These are phyloP conservation scores for Vigna trinervia DNA, from an alignment of 306 rosid genomes.

Conservation along the genomic window DNA sequence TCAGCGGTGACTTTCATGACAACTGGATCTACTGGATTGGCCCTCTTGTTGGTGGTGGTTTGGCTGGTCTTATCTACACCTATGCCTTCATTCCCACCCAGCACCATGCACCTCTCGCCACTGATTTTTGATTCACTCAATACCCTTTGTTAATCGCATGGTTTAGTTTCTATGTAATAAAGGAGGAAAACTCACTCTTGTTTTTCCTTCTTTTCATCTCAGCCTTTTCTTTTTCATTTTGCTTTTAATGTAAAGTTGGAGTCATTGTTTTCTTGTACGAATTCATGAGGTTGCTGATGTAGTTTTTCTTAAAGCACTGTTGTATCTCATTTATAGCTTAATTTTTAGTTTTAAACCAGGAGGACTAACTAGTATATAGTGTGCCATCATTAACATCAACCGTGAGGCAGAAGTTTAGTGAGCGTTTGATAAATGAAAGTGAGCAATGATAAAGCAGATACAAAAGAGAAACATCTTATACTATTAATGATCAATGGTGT, in stretches of 20 bases:
- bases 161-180: conserved; percentile 45
- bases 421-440: neutral
- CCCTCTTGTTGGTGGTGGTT: conserved; percentile 86
- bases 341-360: neutral
- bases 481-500: neutral
- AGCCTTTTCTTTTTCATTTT: conserved; percentile 3
- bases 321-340: conserved; percentile 5
- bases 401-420: neutral
- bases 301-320: neutral
- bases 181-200: conserved; percentile 35
- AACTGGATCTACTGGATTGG: conserved; percentile 97
- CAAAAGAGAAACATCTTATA: neutral
- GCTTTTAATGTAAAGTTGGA: conserved; percentile 40
- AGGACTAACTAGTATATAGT: neutral
- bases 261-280: conserved; percentile 43
- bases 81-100: conserved; percentile 60
- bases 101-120: conserved; percentile 66
- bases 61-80: conserved; percentile 79
- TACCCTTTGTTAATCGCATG: conserved; percentile 2
- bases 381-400: neutral
- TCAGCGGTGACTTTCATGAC: conserved; percentile 67
- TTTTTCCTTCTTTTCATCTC: conserved; percentile 43
- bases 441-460: conserved; percentile 6
- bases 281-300: conserved; percentile 41
- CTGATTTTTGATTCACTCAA: conserved; percentile 39